These are phyloP conservation scores for Fagopyrum homotropicum DNA, from an alignment of 148 eudicot species.

Conservation along the genomic window DNA sequence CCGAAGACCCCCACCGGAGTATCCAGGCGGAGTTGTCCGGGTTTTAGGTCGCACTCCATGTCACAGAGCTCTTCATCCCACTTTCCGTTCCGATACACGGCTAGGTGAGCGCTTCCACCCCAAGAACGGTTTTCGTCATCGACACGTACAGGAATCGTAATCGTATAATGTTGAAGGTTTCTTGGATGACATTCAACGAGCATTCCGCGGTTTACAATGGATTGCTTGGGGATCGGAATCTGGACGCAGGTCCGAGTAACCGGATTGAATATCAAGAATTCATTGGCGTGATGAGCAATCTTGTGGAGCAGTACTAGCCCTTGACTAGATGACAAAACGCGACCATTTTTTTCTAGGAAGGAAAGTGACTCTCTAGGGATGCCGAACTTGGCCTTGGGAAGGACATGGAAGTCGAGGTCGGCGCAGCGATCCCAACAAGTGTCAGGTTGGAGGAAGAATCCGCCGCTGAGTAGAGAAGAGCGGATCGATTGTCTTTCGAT, in stretches of 20 bases:
- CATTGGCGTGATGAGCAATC: not conserved
- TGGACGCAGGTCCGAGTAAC: not conserved
- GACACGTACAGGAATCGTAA: not conserved
- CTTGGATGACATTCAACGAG: not conserved
- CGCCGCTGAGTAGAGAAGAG: not conserved
- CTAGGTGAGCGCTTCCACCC: not conserved
- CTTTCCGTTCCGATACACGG: not conserved
- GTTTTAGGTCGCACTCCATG: not conserved
- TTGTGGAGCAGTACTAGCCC: not conserved
- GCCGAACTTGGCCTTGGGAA: not conserved
- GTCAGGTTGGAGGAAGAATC: constrained; percentile 5
- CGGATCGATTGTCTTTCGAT: not conserved
- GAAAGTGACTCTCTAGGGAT: not conserved
- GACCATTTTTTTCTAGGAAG: not conserved
- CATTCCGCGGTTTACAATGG: not conserved
- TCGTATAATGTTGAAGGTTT: not conserved
- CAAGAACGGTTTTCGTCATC: not conserved
- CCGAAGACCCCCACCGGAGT: not conserved
- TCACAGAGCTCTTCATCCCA: not conserved
- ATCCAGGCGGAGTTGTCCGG: not conserved
- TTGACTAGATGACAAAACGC: not conserved
- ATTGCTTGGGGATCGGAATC: not conserved
- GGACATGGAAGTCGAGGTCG: constrained; percentile 2
- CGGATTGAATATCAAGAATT: not conserved
- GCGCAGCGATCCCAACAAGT: not conserved